Percentiles rank a stretch among this genome's conserved stretches.
These are phyloP conservation scores for Dioszegia crocea DNA, from an alignment of 768 basidiomycete species.

Conservation along the genomic window DNA sequence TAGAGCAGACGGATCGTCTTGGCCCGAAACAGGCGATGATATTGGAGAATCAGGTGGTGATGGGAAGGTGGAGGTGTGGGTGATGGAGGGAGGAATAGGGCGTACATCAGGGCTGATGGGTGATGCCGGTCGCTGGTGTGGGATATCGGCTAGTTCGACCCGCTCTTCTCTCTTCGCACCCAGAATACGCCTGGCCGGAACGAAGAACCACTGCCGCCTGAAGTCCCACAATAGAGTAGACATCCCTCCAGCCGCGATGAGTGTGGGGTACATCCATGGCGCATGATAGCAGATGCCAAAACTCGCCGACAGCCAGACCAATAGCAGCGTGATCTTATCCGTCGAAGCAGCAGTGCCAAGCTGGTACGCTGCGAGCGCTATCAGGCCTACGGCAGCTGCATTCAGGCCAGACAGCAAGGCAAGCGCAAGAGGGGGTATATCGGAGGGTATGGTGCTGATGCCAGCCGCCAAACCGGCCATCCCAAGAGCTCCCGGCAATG, in stretches of 20 bases:
- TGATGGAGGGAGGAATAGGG: background rate
- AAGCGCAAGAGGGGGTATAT: slow-evolving; percentile 55
- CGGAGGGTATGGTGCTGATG: slow-evolving; percentile 52
- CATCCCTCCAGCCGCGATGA: slow-evolving; percentile 53
- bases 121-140: background rate
- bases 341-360: slow-evolving; percentile 55
- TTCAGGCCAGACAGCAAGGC: slow-evolving; percentile 58
- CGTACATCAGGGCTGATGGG: background rate
- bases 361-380: slow-evolving; percentile 57
- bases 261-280: slow-evolving; percentile 56
- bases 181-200: background rate
- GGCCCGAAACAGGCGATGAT: background rate
- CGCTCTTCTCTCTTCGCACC: background rate
- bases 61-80: background rate
- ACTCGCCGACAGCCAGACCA: slow-evolving; percentile 54
- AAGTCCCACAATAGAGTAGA: slow-evolving; percentile 53
- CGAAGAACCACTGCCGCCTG: slow-evolving; percentile 7
- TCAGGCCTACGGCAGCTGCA: slow-evolving; percentile 58
- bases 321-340: slow-evolving; percentile 52
- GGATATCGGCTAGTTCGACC: background rate
- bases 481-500: slow-evolving; percentile 55
- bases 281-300: slow-evolving; percentile 58
- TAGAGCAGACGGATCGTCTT: background rate
- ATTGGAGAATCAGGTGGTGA: background rate
- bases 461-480: slow-evolving; percentile 56